phyloP scores from a whole-genome alignment of 169 alveolate species.

The Plasmodium sp. region DNA sequence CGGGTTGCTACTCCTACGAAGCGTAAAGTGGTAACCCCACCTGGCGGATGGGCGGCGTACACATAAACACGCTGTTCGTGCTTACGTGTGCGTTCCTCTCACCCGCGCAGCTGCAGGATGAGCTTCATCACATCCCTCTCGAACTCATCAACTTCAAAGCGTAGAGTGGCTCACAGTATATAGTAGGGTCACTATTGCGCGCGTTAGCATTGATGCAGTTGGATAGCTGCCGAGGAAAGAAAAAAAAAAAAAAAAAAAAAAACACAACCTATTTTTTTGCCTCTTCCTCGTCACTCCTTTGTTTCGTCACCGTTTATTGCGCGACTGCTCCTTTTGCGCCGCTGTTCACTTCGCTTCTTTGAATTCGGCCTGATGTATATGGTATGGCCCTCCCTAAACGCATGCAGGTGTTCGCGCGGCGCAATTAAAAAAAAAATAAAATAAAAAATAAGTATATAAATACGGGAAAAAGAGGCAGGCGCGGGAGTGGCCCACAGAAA shows the following conservation, averaged over 20 bases:
- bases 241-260: not conserved
- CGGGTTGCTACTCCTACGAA: not conserved
- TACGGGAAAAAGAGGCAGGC: not conserved
- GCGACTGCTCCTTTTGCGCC: not conserved
- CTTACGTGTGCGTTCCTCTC: not conserved
- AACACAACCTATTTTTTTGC: not conserved
- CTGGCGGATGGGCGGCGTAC: not conserved
- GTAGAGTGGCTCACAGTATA: not conserved
- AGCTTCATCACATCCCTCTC: not conserved
- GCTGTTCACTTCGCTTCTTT: not conserved
- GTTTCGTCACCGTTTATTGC: not conserved
- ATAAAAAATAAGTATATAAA: too few species aligned
- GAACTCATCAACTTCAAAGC: not conserved
- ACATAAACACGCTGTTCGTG: not conserved
- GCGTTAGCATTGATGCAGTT: not conserved
- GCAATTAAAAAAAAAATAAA: not conserved
- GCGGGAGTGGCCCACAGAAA: not conserved
- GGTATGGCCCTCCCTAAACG: not conserved
- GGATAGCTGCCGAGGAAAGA: not conserved
- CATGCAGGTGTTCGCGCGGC: not conserved
- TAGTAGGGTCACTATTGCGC: not conserved
- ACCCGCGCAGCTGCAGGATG: not conserved
- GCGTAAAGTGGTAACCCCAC: not conserved
- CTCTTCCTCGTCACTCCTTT: not conserved
- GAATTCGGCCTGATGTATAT: not conserved